Evolutionary conservation across 164 flowering plant genomes (phyloP), one percentile per base, ranked within the genome.

Genomic region (Stephania yunnanensis): DNA sequence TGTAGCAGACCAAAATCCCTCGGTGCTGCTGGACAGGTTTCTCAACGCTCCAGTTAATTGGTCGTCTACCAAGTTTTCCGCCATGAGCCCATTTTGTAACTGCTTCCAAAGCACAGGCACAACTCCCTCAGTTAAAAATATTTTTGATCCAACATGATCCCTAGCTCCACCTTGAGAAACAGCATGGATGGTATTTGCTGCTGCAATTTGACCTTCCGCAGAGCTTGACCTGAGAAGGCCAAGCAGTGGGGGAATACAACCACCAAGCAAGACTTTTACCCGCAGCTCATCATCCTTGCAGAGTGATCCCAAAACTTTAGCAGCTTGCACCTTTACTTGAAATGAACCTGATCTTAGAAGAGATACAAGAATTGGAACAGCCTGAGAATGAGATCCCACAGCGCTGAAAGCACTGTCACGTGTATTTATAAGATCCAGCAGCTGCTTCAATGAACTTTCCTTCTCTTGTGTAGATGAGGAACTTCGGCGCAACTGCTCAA

Each of bases 331-430:
- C 83, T 95, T 95, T 48, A 92, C 90, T 75, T 85, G 89, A 48
- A 88, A 82, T 69, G 98, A 87, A 73, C 99, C 97, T 44, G 95
- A 89, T 71, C 99, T 87, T 69, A 95, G 95, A 78, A 95, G 92
- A 74, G 98, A 93, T 69, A 95, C 97, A 71, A 95, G 91, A 17
- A 93, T 93, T 22, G 99, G 99, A 81, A 95, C 96, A 69, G 99
- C 98, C 81, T 93, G 99, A 68, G 98, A 91, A 79, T 95, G 99
- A 79, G 99, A 93, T 45, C 97, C 97, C 77, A 95, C 99, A 78
- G 98, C 98, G 87, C 97, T 85, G 65, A 92, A 91, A 74, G 98
- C 98, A 88, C 82, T 88, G 73, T 92, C 97, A 75, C 97, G 91
- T 30, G 95, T 85, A 53, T 91, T 88, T 70, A 92, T 89, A 78